Evolutionary conservation across 106 monocot genomes (phyloP), one percentile per base, ranked within the genome.

Genomic region (Triglochin maritima): DNA sequence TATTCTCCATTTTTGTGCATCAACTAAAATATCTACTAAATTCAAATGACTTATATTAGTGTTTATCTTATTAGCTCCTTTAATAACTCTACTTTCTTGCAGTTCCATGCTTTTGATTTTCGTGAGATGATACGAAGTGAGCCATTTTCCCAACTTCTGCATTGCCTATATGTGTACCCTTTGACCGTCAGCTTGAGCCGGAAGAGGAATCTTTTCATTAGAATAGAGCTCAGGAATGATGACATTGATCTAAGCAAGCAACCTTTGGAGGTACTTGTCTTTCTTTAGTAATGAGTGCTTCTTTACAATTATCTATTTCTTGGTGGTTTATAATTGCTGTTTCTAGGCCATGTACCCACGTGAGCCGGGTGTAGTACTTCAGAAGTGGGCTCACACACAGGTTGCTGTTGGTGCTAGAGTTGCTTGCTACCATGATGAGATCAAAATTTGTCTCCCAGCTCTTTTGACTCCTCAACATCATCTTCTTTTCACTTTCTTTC

Each of bases 81-180:
- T 48, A 17, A 50, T 14, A 59, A 15, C 43, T 15, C 15, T 12
- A 0, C 12, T 65, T 6, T 13, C 2, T 73, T 17, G 78, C 96
- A 98, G 96, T 82, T 88, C 63, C 84, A 84, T 71, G 88, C 86
- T 64, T 88, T 98, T 81, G 92, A 98, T 81, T 98, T 98, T 70
- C 84, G 84, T 63, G 79, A 71, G 71, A 84, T 98, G 86, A 82
- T 76, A 43, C 88, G 88, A 79, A 86, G 86, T 73, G 91, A 92
- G 70, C 96, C 96, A 54, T 98, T 92, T 78, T 78, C 88, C 42
- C 88, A 86, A 49, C 77, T 98, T 69, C 70, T 98, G 11, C 96
- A 98, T 86, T 86, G 76, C 67, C 86, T 98, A 44, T 92, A 84
- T 71, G 50, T 98, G 15, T 98, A 98, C 61, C 96, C 96, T 2